phyloP scores from a whole-genome alignment of 371 early-diverging fungal genomes.

The Capillidium heterosporum region DNA sequence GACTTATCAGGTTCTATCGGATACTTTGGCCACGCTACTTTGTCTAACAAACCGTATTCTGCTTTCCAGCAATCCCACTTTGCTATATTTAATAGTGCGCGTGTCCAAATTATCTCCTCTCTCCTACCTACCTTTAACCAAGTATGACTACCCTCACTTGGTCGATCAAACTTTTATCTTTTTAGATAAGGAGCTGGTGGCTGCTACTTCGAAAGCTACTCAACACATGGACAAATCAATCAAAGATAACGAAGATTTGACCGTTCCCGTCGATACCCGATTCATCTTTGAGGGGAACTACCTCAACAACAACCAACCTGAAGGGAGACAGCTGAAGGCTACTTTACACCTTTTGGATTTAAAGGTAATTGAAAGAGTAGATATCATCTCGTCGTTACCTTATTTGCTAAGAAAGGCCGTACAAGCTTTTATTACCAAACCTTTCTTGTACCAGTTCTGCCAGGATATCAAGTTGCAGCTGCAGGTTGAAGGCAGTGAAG shows the following conservation, averaged over 20 bases:
- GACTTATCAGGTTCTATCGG: not conserved
- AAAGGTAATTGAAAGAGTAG: conserved; percentile 53
- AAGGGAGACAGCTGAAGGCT: conserved; percentile 38
- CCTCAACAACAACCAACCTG: conserved; percentile 18
- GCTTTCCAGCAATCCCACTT: not conserved
- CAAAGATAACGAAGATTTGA: conserved; percentile 51
- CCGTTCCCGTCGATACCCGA: conserved; percentile 47
- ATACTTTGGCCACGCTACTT: not conserved
- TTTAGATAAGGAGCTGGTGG: not conserved
- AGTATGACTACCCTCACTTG: not conserved
- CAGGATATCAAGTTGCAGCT: not conserved
- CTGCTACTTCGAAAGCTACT: not conserved
- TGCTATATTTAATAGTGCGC: not conserved
- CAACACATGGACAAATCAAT: not conserved
- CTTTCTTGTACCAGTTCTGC: conserved; percentile 68
- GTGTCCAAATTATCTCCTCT: not conserved
- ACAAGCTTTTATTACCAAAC: conserved; percentile 81
- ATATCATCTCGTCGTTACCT: conserved; percentile 74
- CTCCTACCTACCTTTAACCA: not conserved
- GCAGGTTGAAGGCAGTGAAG: too few species aligned
- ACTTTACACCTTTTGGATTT: conserved; percentile 33
- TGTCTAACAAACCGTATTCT: not conserved
- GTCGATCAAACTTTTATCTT: not conserved
- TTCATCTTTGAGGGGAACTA: conserved; percentile 62
- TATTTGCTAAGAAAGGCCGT: conserved; percentile 73